These are phyloP conservation scores for Phellopilus nigrolimitatus DNA, from an alignment of 1,284 basidiomycete species.

Conservation along the genomic window DNA sequence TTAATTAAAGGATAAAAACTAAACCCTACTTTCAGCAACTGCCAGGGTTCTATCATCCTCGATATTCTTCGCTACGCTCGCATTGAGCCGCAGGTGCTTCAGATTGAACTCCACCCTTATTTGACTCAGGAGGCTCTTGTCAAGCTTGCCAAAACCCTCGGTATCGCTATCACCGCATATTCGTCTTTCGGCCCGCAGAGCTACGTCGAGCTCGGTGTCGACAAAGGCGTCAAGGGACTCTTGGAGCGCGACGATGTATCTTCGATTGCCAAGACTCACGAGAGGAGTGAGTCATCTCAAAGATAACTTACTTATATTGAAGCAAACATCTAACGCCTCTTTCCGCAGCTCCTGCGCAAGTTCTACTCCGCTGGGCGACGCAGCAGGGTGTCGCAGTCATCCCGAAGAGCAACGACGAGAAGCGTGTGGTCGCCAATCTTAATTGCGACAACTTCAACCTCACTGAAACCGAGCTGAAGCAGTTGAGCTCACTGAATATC, in stretches of 20 bases:
- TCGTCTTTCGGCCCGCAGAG: slow-evolving; percentile 73
- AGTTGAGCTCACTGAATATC: slow-evolving; percentile 58
- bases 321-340: slow-evolving; percentile 28
- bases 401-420: slow-evolving; percentile 62
- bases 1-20: too few relatives aligned
- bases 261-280: slow-evolving; percentile 45
- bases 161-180: slow-evolving; percentile 73
- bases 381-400: slow-evolving; percentile 75
- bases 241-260: slow-evolving; percentile 47
- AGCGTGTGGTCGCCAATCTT: slow-evolving; percentile 59
- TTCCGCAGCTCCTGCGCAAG: slow-evolving; percentile 47
- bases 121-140: slow-evolving; percentile 65
- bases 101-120: slow-evolving; percentile 77
- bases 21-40: slow-evolving; percentile 44
- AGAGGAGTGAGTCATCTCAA: slow-evolving; percentile 48
- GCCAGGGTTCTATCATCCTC: slow-evolving; percentile 54
- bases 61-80: slow-evolving; percentile 70
- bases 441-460: slow-evolving; percentile 54
- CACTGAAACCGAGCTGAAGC: slow-evolving; percentile 51
- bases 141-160: slow-evolving; percentile 51
- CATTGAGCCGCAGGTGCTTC: slow-evolving; percentile 65
- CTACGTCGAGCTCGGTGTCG: slow-evolving; percentile 60
- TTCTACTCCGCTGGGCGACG: slow-evolving; percentile 75
- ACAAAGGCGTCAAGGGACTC: slow-evolving; percentile 45
- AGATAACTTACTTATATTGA: slow-evolving; percentile 21